Base-by-base conservation (phyloP, 208 protist genomes). In the Crithidia sp. region DNA sequence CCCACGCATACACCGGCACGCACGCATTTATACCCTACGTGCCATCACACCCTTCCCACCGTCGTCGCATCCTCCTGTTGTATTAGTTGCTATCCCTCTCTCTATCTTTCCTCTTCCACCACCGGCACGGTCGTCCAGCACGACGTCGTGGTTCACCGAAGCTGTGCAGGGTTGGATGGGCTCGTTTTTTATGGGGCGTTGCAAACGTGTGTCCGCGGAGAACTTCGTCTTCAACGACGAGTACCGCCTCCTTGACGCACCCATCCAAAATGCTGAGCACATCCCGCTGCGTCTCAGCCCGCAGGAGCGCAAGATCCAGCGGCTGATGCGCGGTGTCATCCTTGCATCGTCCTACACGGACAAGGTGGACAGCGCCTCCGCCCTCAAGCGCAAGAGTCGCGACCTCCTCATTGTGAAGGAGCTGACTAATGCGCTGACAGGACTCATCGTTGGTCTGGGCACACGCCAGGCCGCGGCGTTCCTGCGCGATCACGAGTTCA, bases 271-370 rank as follows among this genome's bases (percentile, higher is more conserved):
- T 55, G 91, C 93, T 0, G 88, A 95, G 53, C 82, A 89, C 75
- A 94, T 98, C 64, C 96, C 96, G 6, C 73, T 98, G 14, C 84
- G 96, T 14, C 83, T 98, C 8, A 95, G 62, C 45, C 75, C 74
- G 12, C 74, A 77, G 28, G 96, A 98, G 74, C 86, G 94, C 43
- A 95, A 97, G 71, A 69, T 90, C 8, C 91, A 97, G 67, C 92
- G 96, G 12, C 79, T 98, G 36, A 93, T 98, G 82, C 81, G 87
- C 47, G 91, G 90, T 6, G 79, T 95, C 63, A 88, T 98, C 60
- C 74, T 91, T 13, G 89, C 92, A 16, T 95, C 86, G 3, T 90
- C 83, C 66, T 98, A 98, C 82, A 98, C 96, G 4, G 93, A 97
- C 79, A 94, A 92, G 79, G 90, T 97, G 5, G 95, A 98, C 81